phyloP scores from a whole-genome alignment of 345 rosid genomes.

The Conringia planisiliqua region DNA sequence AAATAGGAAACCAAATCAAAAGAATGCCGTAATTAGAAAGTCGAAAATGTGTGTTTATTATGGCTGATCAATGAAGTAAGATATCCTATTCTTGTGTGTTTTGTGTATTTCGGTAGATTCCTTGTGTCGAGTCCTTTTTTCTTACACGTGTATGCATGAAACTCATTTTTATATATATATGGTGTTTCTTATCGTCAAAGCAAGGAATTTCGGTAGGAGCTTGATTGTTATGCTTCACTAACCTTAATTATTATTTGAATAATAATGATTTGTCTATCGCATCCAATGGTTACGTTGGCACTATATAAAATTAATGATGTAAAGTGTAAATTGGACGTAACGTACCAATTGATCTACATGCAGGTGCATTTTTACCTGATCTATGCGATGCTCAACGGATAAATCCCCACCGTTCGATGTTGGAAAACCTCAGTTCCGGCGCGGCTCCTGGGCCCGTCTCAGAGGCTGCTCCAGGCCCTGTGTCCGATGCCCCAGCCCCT shows the following conservation, averaged over 20 bases:
- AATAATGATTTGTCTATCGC: neutral
- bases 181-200: slow-evolving; percentile 18
- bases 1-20: neutral
- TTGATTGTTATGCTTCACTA: slow-evolving; percentile 22
- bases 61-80: neutral
- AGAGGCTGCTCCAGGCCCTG: neutral
- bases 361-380: slow-evolving; percentile 92
- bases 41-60: neutral
- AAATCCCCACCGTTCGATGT: slow-evolving; percentile 77
- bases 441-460: slow-evolving; percentile 48
- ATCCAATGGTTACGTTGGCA: neutral
- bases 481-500: slow-evolving; percentile 32
- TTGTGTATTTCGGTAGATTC: neutral
- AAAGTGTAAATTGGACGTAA: neutral
- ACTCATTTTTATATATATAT: slow-evolving; percentile 7
- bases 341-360: neutral
- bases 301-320: neutral
- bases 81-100: neutral
- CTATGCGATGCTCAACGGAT: slow-evolving; percentile 56
- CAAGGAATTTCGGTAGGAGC: slow-evolving; percentile 18
- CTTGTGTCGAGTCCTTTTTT: neutral
- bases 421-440: slow-evolving; percentile 65
- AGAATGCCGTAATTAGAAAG: neutral
- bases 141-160: slow-evolving; percentile 10
- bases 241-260: neutral